phyloP scores from a whole-genome alignment of 1,139 yeast genomes.

The Insectozyma bohioensis region DNA sequence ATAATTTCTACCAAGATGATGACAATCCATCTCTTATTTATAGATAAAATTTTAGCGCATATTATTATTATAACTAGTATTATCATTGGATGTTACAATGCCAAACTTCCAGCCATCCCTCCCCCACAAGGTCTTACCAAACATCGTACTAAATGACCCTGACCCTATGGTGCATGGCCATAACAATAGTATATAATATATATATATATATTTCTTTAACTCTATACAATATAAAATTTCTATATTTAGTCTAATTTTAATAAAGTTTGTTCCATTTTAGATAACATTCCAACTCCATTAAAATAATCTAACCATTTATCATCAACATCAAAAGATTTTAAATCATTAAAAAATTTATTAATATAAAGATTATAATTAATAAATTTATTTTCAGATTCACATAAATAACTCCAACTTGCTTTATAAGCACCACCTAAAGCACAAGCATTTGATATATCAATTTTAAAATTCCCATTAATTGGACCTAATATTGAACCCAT shows the following conservation, averaged over 20 bases:
- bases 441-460: constrained; percentile 86
- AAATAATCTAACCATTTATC: constrained; percentile 51
- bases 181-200: no score
- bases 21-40: no score
- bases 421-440: constrained; percentile 93
- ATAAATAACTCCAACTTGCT: constrained; percentile 66
- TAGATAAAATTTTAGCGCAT: no score
- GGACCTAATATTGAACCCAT: constrained; percentile 74
- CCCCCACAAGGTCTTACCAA: no score
- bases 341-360: constrained; percentile 35
- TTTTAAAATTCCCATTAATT: constrained; percentile 61
- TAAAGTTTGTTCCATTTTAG: constrained; percentile 43
- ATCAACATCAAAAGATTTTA: constrained; percentile 41
- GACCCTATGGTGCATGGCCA: no score
- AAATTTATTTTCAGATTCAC: constrained; percentile 37
- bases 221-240: no score
- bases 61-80: no score
- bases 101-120: no score
- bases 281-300: constrained; percentile 51
- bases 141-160: no score
- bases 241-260: constrained; percentile 8
- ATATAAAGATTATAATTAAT: constrained; percentile 46
- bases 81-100: no score
- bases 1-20: no score
- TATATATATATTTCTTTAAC: constrained; percentile 2